A percentile compares a stretch with the other conserved stretches of the same genome.
phyloP scores from a whole-genome alignment of 73 alveolate species.

The Paramecium sonneborni region DNA sequence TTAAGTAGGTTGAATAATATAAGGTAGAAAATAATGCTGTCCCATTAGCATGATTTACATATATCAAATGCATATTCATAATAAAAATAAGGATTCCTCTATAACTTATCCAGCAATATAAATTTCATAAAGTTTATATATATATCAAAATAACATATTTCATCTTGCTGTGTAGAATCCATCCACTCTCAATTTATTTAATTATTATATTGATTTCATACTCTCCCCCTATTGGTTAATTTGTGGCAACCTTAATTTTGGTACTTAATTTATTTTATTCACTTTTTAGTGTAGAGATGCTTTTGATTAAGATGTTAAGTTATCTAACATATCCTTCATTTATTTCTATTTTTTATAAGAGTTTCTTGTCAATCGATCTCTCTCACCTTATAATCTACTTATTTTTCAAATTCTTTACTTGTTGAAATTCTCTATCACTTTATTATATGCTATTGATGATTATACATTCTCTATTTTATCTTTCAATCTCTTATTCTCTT shows the following conservation, averaged over 20 bases:
- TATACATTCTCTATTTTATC: not conserved
- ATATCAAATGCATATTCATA: not conserved
- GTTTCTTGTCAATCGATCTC: not conserved
- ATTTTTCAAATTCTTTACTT: not conserved
- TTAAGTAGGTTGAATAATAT: slow-evolving; percentile 76
- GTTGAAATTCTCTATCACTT: not conserved
- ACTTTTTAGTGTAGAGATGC: not conserved
- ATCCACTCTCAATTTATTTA: not conserved
- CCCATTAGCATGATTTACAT: slow-evolving; percentile 63
- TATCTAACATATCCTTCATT: not conserved
- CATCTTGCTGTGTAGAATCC: slow-evolving; percentile 28
- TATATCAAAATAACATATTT: not conserved
- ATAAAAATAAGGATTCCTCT: not conserved
- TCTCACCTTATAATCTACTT: not conserved
- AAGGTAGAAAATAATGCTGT: slow-evolving; percentile 68
- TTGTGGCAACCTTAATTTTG: not conserved
- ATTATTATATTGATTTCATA: not conserved
- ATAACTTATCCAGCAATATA: not conserved
- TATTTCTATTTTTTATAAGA: not conserved
- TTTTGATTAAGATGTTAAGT: not conserved
- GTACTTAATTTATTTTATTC: not conserved
- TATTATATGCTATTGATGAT: not conserved
- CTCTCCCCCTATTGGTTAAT: not conserved
- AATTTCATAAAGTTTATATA: not conserved
- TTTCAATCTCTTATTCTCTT: not conserved